Evolutionary conservation across 306 rosid species (phyloP).

Genomic region (Castanopsis chinensis): DNA sequence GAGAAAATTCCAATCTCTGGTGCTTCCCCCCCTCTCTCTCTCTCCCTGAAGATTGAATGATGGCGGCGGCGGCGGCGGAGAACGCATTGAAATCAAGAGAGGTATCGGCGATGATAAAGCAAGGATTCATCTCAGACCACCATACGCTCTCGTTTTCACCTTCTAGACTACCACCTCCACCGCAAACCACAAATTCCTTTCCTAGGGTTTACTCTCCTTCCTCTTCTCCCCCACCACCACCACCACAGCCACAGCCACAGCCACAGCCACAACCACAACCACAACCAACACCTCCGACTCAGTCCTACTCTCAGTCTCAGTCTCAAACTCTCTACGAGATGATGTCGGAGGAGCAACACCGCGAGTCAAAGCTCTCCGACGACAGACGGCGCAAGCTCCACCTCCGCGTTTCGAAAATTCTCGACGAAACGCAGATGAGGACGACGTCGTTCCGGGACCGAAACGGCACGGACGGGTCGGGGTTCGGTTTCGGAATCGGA

Average conservation of each 20-base stretch:
- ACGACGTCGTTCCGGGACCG: no score
- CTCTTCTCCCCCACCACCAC: conserved; percentile 29
- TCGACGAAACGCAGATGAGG: conserved; percentile 35
- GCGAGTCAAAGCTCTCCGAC: conserved; percentile 40
- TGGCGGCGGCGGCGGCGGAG: conserved; percentile 58
- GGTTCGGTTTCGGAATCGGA: conserved; percentile 28
- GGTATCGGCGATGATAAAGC: conserved; percentile 76
- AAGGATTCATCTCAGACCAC: conserved; percentile 70
- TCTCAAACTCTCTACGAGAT: conserved; percentile 74
- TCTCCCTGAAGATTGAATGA: not conserved
- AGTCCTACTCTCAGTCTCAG: not conserved
- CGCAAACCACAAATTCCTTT: not conserved
- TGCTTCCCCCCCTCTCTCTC: not conserved
- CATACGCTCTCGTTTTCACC: conserved; percentile 59
- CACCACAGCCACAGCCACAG: conserved; percentile 31
- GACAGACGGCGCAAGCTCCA: conserved; percentile 47
- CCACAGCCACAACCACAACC: conserved; percentile 34
- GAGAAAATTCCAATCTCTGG: no score
- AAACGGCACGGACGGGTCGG: conserved; percentile 21
- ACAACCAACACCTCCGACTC: conserved; percentile 9
- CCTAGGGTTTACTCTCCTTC: conserved; percentile 43
- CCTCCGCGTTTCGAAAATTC: conserved; percentile 49
- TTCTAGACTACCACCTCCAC: conserved; percentile 33
- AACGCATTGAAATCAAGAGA: conserved; percentile 61
- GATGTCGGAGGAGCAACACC: conserved; percentile 62